Conservation (phyloP, 768 basidiomycete species). For the Porphyrellus cyaneotinctus region DNA sequence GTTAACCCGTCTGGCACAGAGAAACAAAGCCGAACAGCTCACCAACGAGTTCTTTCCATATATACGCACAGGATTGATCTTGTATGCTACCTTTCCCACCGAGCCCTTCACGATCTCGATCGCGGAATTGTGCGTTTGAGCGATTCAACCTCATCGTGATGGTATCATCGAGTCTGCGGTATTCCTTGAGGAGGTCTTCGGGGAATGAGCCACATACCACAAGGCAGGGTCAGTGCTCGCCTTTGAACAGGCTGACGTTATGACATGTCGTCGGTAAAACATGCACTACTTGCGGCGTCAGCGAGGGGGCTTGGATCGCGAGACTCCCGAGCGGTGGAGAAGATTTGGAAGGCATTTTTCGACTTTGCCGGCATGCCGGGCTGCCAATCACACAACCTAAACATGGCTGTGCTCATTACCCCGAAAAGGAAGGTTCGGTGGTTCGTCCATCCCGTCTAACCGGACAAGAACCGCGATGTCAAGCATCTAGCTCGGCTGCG, state of each 20-base stretch:
- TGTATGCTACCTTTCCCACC: conserved; percentile 51
- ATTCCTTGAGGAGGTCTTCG: conserved; percentile 77
- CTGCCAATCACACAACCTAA: conserved; percentile 21
- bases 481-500: not conserved
- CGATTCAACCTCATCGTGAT: conserved; percentile 81
- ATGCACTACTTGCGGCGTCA: conserved; percentile 60
- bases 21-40: conserved; percentile 28
- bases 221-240: conserved; percentile 11
- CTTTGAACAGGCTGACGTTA: conserved; percentile 77
- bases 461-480: not conserved
- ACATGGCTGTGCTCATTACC: conserved; percentile 14
- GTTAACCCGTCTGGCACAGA: conserved; percentile 15
- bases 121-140: conserved; percentile 69
- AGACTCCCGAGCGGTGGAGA: conserved; percentile 60
- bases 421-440: conserved; percentile 33
- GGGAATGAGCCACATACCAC: conserved; percentile 15
- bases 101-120: conserved; percentile 55
- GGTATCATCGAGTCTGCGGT: conserved; percentile 73
- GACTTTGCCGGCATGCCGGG: conserved; percentile 27
- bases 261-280: conserved; percentile 72
- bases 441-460: conserved; percentile 2
- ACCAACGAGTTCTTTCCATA: conserved; percentile 82
- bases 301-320: conserved; percentile 61
- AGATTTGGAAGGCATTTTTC: conserved; percentile 37
- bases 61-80: conserved; percentile 67